These are phyloP conservation scores for Hordeum pubiflorum DNA, from an alignment of 202 grass and related monocot species.

Conservation along the genomic window DNA sequence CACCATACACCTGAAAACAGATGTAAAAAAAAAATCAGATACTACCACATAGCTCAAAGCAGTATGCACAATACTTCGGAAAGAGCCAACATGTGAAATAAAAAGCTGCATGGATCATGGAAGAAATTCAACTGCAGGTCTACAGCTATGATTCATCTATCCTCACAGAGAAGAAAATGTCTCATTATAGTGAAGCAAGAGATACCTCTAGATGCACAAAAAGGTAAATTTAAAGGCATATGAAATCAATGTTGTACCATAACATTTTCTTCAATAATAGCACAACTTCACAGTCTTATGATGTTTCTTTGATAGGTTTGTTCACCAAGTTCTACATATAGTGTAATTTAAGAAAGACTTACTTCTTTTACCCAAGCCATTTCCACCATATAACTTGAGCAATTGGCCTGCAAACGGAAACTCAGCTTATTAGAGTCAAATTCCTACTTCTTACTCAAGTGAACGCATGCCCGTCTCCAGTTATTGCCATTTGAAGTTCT, in stretches of 20 bases:
- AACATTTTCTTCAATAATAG: constrained; percentile 10
- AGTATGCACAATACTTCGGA: not conserved
- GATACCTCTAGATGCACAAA: not conserved
- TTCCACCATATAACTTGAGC: constrained; percentile 88
- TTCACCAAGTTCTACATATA: not conserved
- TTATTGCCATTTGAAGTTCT: not conserved
- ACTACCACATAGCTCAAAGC: not conserved
- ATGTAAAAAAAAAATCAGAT: constrained; percentile 8
- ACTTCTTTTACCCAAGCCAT: constrained; percentile 94
- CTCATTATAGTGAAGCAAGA: not conserved
- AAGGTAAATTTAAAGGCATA: not conserved
- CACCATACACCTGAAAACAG: constrained; percentile 56
- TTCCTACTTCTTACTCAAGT: constrained; percentile 3
- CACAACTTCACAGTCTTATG: not conserved
- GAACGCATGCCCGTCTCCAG: not conserved
- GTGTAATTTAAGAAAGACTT: constrained; percentile 37
- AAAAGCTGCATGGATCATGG: not conserved
- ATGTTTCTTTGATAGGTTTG: not conserved
- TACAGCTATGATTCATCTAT: not conserved
- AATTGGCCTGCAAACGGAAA: constrained; percentile 45
- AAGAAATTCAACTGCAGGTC: not conserved
- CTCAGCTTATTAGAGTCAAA: constrained; percentile 23
- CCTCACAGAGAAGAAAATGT: not conserved
- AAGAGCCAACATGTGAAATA: not conserved
- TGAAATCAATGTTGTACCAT: not conserved